phyloP scores from a whole-genome alignment of 169 alveolate genomes.

The Neospora caninum region DNA sequence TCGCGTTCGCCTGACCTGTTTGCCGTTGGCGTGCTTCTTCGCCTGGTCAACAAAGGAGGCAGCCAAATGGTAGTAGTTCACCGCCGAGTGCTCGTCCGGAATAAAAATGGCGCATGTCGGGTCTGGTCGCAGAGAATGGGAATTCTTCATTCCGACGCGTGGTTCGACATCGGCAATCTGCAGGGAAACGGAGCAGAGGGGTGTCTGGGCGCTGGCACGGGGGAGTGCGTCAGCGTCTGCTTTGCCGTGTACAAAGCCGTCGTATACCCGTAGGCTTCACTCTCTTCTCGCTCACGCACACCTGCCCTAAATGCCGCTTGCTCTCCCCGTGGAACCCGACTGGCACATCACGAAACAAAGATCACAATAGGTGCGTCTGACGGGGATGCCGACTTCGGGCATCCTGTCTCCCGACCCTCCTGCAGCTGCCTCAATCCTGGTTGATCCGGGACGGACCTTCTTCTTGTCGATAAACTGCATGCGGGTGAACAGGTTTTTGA shows the following conservation, averaged over 20 bases:
- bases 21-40: conserved; percentile 36
- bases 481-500: conserved; percentile 19
- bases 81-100: conserved; percentile 82
- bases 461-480: conserved; percentile 58
- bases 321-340: too few relatives aligned
- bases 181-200: background rate
- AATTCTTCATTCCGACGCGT: conserved; percentile 74
- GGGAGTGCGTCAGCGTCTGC: too few relatives aligned
- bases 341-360: too few relatives aligned
- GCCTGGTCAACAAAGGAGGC: conserved; percentile 79
- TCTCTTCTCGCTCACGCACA: background rate
- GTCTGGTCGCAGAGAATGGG: conserved; percentile 64
- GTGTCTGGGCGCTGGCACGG: too few relatives aligned
- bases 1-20: conserved; percentile 38
- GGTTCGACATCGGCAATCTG: conserved; percentile 82
- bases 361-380: too few relatives aligned
- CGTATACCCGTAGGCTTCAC: background rate
- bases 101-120: conserved; percentile 78
- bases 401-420: too few relatives aligned
- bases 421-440: too few relatives aligned
- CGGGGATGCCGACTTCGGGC: too few relatives aligned
- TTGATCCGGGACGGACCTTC: conserved; percentile 5
- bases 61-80: conserved; percentile 78
- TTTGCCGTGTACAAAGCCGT: too few relatives aligned
- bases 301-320: too few relatives aligned